phyloP scores from a whole-genome alignment of 1,284 basidiomycete genomes.

The Phaffia rhodozyma region DNA sequence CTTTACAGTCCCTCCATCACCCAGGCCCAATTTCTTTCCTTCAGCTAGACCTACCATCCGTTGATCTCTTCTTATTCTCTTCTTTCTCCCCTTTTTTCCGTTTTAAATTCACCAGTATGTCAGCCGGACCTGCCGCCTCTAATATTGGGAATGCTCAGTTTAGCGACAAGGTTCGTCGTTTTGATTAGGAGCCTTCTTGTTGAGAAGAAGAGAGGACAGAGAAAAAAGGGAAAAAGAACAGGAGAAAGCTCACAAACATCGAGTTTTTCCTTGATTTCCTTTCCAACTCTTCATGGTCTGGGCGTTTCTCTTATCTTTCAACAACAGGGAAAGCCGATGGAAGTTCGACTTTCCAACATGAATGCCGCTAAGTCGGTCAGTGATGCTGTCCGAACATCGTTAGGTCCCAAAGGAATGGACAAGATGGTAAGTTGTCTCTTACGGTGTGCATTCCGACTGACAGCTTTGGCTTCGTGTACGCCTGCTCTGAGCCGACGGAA shows the following conservation, averaged over 20 bases:
- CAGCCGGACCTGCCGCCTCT: not conserved
- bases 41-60: not conserved
- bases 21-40: no score
- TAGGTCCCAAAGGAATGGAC: slow-evolving; percentile 98
- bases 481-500: not conserved
- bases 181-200: not conserved
- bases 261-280: not conserved
- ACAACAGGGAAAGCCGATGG: slow-evolving; percentile 73
- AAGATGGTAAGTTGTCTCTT: slow-evolving; percentile 63
- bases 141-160: slow-evolving; percentile 36
- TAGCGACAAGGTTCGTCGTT: slow-evolving; percentile 57
- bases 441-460: not conserved
- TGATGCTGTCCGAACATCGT: slow-evolving; percentile 90
- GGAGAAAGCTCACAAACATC: not conserved
- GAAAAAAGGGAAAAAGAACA: not conserved
- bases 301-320: slow-evolving; percentile 31
- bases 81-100: not conserved
- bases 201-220: not conserved
- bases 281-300: slow-evolving; percentile 6
- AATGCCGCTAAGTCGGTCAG: slow-evolving; percentile 95
- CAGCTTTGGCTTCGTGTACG: not conserved
- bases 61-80: not conserved
- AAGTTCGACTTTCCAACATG: slow-evolving; percentile 88
- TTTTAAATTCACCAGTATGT: not conserved
- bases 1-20: no score